Percentiles rank a stretch among this genome's conserved stretches.
phyloP scores from a whole-genome alignment of 2,329 filamentous ascomycete species.

The Nemania sp. region DNA sequence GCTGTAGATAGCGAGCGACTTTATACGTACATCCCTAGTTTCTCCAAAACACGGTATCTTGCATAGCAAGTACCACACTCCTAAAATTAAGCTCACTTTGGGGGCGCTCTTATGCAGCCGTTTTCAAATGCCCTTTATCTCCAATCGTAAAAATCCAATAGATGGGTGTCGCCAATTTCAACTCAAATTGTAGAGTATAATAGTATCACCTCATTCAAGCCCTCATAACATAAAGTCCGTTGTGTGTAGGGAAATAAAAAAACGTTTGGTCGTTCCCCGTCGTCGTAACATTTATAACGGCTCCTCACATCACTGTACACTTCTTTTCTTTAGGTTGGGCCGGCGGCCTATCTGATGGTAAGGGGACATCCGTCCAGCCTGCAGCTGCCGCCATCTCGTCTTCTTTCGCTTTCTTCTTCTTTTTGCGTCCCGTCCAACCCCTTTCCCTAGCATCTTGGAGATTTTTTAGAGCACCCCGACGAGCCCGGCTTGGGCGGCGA shows the following conservation, averaged over 20 bases:
- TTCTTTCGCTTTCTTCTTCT: slow-evolving; percentile 52
- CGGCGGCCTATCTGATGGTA: slow-evolving; percentile 45
- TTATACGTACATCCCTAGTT: slow-evolving; percentile 8
- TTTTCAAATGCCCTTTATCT: neutral
- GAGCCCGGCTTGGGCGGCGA: slow-evolving; percentile 66
- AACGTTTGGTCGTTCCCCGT: neutral
- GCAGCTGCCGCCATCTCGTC: slow-evolving; percentile 57
- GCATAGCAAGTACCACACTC: neutral
- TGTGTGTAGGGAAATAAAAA: neutral
- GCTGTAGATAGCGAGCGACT: slow-evolving; percentile 22
- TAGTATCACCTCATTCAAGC: neutral
- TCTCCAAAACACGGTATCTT: slow-evolving; percentile 4
- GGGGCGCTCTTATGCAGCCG: neutral
- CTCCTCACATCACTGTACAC: slow-evolving; percentile 65
- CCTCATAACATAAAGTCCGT: neutral
- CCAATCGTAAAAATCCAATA: slow-evolving; percentile 4
- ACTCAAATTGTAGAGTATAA: slow-evolving; percentile 18
- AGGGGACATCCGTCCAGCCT: slow-evolving; percentile 66
- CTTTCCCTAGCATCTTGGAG: slow-evolving; percentile 69
- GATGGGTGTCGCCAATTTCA: slow-evolving; percentile 25
- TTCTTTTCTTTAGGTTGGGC: slow-evolving; percentile 58
- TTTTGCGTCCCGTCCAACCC: slow-evolving; percentile 64
- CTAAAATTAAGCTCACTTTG: neutral
- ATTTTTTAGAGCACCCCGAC: slow-evolving; percentile 71
- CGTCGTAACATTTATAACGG: neutral